Evolutionary conservation across 2,329 filamentous ascomycete species (phyloP), one percentile per base, ranked within the genome.

Genomic region (Aspergillus neoniger): DNA sequence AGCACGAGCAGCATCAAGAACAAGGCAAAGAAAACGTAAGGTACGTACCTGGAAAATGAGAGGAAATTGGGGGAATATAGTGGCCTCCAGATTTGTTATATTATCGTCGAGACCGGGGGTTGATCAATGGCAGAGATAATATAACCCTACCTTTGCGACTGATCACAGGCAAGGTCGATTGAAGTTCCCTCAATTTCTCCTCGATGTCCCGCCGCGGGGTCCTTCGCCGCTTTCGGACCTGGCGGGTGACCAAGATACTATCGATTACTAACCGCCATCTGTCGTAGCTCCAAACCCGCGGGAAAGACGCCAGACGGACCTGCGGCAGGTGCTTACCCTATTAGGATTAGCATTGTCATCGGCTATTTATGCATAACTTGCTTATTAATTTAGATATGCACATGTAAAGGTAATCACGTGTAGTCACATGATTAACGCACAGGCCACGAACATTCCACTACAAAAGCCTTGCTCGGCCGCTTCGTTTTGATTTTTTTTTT

Each of bases 401-500:
- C 9, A 12, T 4, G 4, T 12, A 51, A 19, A 32, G 14, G 19
- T 52, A 43, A 10, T 6, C 41, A 32, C 41, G n/a, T 38, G 43
- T 52, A 41, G 7, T 54, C 72, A 72, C 65, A 55, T 72, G 63
- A 62, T 7, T 0, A 0, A 4, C 5, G 55, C 68, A 65, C 61
- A 60, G 65, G 57, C 66, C 65, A 67, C 36, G 39, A 10, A 21
- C 10, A 21, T 8, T 10, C 36, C 30, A 19, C 44, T 41, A 48
- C 55, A 51, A 60, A 64, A 56, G 21, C 17, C 38, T 44, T 49
- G 10, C 19, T 44, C 36, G 30, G 48, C 25, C 28, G 41, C 43
- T 32, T 48, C 57, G 61, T 65, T 65, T 64, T 63, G 36, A 60
- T 67, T 66, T 66, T 70, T 62, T 67, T 69, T 69, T 68, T 71